Base-by-base conservation (phyloP, 371 early-diverging fungal genomes). In the Mortierella sp. region DNA sequence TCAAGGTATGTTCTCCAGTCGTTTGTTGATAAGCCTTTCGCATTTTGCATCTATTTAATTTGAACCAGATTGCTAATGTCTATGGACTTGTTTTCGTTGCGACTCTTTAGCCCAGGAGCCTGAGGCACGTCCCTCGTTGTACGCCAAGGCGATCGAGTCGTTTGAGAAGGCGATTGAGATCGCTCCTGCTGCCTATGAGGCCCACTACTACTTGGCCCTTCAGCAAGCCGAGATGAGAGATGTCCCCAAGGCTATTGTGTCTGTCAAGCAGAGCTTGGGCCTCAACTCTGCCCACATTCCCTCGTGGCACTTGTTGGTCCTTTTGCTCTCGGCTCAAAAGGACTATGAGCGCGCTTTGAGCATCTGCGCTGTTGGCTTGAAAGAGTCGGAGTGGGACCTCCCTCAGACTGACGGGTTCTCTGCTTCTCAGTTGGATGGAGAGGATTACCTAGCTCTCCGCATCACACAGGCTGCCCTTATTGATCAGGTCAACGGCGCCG, bases 261-360 rank as follows among this genome's bases (percentile, higher is more conserved):
- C 90, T 0, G 87, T 94, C 31, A 94, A 92, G 61, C 88, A 92
- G 57, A 92, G 95, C 0, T 82, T 97, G 51, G 89, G 88, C 67
- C 69, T 92, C 31, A 92, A 96, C 53, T 81, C 95, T 0, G 78
- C 87, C 3, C 90, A 94, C 76, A 88, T 95, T 31, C 91, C 95
- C 6, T 94, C 96, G 1, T 98, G 97, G 97, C 96, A 98, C 86
- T 88, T 98, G n/a, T 86, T 98, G 48, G 94, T 94, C 0, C 90
- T 98, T 70, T 85, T 96, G 31, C 86, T 95, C 34, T 93, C 96
- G 8, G 91, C 94, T 50, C 88, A 92, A 76, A 88, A 93, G 79
- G 90, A 93, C 40, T 87, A 87, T 76, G 81, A 85, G 53, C 88
- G 89, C 28, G 98, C 96, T 0, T 81, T 95, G 69, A 90, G 92